A percentile compares a stretch with the other conserved stretches of the same genome.
These are phyloP conservation scores for Geotrichum aggregatum DNA, from an alignment of 1,139 yeast genomes.

Conservation along the genomic window DNA sequence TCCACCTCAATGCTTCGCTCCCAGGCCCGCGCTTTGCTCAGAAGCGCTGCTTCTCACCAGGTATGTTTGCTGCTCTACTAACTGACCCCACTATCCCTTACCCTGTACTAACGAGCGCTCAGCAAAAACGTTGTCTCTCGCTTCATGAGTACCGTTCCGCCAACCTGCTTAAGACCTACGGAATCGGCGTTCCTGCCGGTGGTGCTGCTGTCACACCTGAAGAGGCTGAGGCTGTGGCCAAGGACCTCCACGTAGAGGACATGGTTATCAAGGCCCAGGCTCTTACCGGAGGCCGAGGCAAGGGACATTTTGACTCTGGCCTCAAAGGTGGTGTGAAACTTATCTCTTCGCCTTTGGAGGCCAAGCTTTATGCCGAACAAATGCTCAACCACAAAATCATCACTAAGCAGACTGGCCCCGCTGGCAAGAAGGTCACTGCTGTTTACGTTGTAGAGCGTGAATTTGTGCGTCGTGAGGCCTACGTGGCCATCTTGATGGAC, in stretches of 20 bases:
- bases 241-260: slow-evolving; percentile 60
- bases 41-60: slow-evolving; percentile 14
- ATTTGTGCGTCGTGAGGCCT: slow-evolving; percentile 90
- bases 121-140: slow-evolving; percentile 59
- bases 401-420: slow-evolving; percentile 97
- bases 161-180: slow-evolving; percentile 71
- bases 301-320: slow-evolving; percentile 95
- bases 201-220: slow-evolving; percentile 85
- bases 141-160: slow-evolving; percentile 97
- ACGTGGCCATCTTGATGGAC: slow-evolving; percentile 91
- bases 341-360: slow-evolving; percentile 81
- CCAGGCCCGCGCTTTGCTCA: slow-evolving; percentile 14
- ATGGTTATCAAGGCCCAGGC: slow-evolving; percentile 98
- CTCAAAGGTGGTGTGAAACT: slow-evolving; percentile 95
- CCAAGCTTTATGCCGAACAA: slow-evolving; percentile 76
- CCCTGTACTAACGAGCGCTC: slow-evolving; percentile 1
- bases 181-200: slow-evolving; percentile 89
- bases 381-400: slow-evolving; percentile 90
- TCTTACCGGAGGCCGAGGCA: slow-evolving; percentile 98
- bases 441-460: slow-evolving; percentile 95
- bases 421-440: slow-evolving; percentile 95
- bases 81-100: slow-evolving; percentile 14
- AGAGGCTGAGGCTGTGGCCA: slow-evolving; percentile 81
- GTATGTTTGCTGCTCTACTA: slow-evolving; percentile 7
- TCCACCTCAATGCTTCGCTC: slow-evolving; percentile 17